These are phyloP conservation scores for Naumovozyma baii DNA, from an alignment of 805 yeast species.

Conservation along the genomic window DNA sequence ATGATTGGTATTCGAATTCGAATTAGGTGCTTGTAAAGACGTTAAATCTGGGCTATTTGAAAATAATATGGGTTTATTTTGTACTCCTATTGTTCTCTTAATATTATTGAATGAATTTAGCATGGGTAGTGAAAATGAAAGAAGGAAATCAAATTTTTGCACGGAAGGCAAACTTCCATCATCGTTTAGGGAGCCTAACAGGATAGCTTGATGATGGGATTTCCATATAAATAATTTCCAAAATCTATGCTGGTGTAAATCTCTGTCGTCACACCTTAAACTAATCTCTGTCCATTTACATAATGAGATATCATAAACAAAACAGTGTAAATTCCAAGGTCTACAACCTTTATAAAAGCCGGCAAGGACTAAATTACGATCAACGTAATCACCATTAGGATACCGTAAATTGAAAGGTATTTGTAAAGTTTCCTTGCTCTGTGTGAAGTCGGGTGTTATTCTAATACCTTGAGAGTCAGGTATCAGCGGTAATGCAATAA, in stretches of 20 bases:
- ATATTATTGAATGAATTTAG: conserved; percentile 34
- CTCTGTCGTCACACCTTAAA: conserved; percentile 42
- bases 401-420: conserved; percentile 35
- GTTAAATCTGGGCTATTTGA: too few species aligned
- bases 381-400: conserved; percentile 57
- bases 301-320: conserved; percentile 24
- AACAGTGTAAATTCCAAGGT: conserved; percentile 21
- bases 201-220: conserved; percentile 62
- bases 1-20: conserved; percentile 2
- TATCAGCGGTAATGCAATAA: conserved; percentile 28
- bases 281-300: conserved; percentile 56
- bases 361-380: conserved; percentile 51
- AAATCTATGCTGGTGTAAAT: conserved; percentile 47
- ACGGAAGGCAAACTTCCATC: conserved; percentile 29
- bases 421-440: conserved; percentile 10
- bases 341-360: conserved; percentile 45
- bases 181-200: conserved; percentile 40
- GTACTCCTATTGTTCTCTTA: neutral
- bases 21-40: too few species aligned
- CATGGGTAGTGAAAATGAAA: conserved; percentile 46
- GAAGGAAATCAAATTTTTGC: conserved; percentile 36
- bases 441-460: conserved; percentile 16
- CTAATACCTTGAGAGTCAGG: conserved; percentile 28
- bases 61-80: neutral
- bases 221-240: conserved; percentile 69